A percentile compares a stretch with the other conserved stretches of the same genome.
Conservation (phyloP, 2,329 filamentous ascomycete genomes). For the Grosmannia huntii region DNA sequence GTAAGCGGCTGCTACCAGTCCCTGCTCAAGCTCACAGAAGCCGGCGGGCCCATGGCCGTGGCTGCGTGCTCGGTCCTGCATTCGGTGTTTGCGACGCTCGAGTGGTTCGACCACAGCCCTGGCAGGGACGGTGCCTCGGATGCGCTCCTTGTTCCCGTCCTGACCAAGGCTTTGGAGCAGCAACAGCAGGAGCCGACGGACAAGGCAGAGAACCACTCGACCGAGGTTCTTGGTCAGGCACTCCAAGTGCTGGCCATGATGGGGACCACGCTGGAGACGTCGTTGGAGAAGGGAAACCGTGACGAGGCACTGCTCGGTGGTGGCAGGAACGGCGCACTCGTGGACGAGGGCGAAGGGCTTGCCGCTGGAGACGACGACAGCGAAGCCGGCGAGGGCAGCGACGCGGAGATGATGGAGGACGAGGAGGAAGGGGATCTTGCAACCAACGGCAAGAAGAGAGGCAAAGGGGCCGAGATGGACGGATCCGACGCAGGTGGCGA, state of each 20-base stretch:
- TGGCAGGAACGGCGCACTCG: conserved; percentile 17
- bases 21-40: conserved; percentile 34
- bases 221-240: conserved; percentile 38
- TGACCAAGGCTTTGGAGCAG: conserved; percentile 27
- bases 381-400: conserved; percentile 23
- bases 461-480: conserved; percentile 20
- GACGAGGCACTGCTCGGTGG: conserved; percentile 25
- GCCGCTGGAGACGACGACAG: conserved; percentile 22
- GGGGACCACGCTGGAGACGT: conserved; percentile 43
- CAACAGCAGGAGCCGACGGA: neutral
- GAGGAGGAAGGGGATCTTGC: conserved; percentile 31
- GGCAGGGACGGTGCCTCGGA: conserved; percentile 36
- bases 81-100: conserved; percentile 43
- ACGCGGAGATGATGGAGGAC: conserved; percentile 34
- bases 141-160: conserved; percentile 32
- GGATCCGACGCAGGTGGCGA: conserved; percentile 15
- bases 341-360: conserved; percentile 23
- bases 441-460: conserved; percentile 15
- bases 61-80: conserved; percentile 49
- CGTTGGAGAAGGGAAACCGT: conserved; percentile 31
- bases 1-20: conserved; percentile 31
- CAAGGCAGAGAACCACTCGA: conserved; percentile 11
- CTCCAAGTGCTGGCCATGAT: conserved; percentile 53
- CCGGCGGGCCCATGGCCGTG: conserved; percentile 35
- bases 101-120: conserved; percentile 38